Evolutionary conservation across 768 basidiomycete species (phyloP), one percentile per base, ranked within the genome.

Genomic region (Amanita rimosa): DNA sequence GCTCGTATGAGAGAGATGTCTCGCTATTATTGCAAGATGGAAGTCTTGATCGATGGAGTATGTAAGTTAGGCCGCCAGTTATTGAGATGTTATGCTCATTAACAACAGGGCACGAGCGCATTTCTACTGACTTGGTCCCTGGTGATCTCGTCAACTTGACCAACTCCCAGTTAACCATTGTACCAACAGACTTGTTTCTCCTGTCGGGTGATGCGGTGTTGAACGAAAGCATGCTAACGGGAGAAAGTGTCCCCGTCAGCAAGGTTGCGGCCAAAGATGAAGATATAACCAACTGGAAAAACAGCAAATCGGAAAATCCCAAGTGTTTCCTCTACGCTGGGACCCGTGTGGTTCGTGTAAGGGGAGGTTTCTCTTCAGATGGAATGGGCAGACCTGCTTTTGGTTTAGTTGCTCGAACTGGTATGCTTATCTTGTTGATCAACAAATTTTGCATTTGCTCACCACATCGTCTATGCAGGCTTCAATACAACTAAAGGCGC

Each of bases 401-500:
- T 43, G 93, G 82, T 1, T 60, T 95, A 59, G 91, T 98, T 6
- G 83, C 83, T 24, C 73, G 93, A 35, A 96, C 92, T 46, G 93
- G 90, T 86, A 44, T 54, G 65, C 63, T 39, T 3, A 49, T 24
- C 34, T 11, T 16, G 1, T 44, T 13, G 48, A 29, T 37, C 14
- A 17, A 29, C 11, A 22, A 19, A 19, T 14, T 52, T 45, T 31
- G 19, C 14, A 9, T 40, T 19, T 43, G 6, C 41, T 29, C 22
- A 43, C 29, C n/a, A 4, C 16, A 26, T 43, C 37, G 36, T 36
- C 35, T 9, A 6, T 8, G 5, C 22, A 83, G 85, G 89, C 1
- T 98, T 98, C 67, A 91, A 88, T 62, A 99, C 96, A 1, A 99
- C 96, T 4, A 98, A 98, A 66, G 96, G 96, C 14, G 87, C 95